Base-by-base conservation (phyloP, 305 asterid species). In the Euphrasia arctica region DNA sequence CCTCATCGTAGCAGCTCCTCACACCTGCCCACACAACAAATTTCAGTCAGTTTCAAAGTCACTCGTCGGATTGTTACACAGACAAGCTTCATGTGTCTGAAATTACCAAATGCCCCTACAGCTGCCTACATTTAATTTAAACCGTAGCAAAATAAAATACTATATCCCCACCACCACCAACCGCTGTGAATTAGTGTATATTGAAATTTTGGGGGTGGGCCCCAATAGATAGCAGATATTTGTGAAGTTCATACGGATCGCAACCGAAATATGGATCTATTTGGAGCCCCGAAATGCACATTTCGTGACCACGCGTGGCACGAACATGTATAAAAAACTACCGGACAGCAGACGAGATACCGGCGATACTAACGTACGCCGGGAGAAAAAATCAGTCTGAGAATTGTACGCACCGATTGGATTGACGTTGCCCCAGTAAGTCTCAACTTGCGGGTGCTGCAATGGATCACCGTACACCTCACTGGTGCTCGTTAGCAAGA, bases 1-100 rank as follows among this genome's bases (percentile, higher is more conserved):
- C 98, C 78, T 92, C 98, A 60, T 92, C 98, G 76, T 92, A 92
- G 79, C 98, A 92, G 62, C 98, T 92, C 65, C 98, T 86, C 45
- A 89, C 98, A 74, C 98, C 98, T 92, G 91, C 80, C 79, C 76
- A 58, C 56, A 42, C 66, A 59, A 28, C 11, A 22, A 22, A 54
- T 54, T 1, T 18, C 4, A 4, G 32, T 54, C 59, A 54, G 60
- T 10, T 51, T 8, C 25, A 58, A 52, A 25, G 22, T 58, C 27
- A 57, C 76, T 58, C 25, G 12, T 52, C 31, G 54, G 58, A 45
- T 64, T 39, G 60, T 27, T 64, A 51, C 67, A 55, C 14, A 71
- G 1, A 14, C 0, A 69, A 42, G 41, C 0, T 29, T 43, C 54
- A n/a, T 49, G 54, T 3, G 10, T 11, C 1, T 6, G 4, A 60